Percentiles rank a stretch among this genome's conserved stretches.
These are phyloP conservation scores for Solanum aculeatissimum DNA, from an alignment of 305 asterid genomes.

Conservation along the genomic window DNA sequence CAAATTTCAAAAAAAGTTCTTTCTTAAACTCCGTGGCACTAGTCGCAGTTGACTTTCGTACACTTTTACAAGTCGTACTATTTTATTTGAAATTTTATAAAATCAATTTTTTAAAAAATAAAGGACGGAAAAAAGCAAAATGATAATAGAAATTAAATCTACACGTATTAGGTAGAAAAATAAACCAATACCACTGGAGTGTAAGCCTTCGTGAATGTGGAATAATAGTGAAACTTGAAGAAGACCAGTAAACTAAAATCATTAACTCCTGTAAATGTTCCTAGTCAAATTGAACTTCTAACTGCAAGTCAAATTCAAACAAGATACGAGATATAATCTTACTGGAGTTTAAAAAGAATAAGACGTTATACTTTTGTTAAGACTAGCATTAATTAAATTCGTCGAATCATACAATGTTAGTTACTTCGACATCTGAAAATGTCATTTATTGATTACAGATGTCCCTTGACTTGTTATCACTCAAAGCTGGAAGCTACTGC, in stretches of 20 bases:
- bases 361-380: too few species aligned
- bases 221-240: neutral
- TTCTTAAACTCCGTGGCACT: too few species aligned
- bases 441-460: neutral
- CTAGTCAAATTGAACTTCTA: neutral
- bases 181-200: neutral
- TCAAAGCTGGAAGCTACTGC: neutral
- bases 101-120: neutral
- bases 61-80: too few species aligned
- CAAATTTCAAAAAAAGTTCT: too few species aligned
- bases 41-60: too few species aligned
- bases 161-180: neutral
- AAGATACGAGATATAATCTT: too few species aligned
- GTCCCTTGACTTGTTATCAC: neutral
- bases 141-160: too few species aligned
- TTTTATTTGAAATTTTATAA: too few species aligned
- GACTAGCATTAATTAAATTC: neutral
- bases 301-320: neutral
- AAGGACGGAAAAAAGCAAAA: neutral
- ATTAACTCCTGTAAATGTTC: neutral
- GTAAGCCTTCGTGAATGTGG: neutral
- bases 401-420: neutral
- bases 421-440: neutral
- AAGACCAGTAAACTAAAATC: neutral
- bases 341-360: too few species aligned